Evolutionary conservation across 805 yeast species (phyloP).

Genomic region (Alloascoidea hylecoeti): DNA sequence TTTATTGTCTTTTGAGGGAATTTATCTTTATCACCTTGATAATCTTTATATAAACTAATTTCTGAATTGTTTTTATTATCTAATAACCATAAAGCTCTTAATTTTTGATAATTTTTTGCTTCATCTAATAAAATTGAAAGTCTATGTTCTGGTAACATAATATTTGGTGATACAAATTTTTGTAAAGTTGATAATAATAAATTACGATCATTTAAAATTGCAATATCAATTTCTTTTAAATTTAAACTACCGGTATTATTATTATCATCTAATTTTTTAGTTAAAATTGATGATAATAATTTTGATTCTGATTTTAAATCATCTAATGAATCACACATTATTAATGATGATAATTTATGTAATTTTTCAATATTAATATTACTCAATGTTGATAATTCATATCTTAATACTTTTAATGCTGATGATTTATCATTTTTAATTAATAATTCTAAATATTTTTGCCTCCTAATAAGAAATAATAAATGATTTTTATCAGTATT

Average conservation of each 20-base stretch:
- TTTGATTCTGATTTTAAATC: constrained; percentile 15
- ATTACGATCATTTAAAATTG: too few species aligned
- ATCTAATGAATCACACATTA: constrained; percentile 15
- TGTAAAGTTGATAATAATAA: constrained; percentile 27
- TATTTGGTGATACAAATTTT: constrained; percentile 32
- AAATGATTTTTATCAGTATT: constrained; percentile 12
- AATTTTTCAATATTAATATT: constrained; percentile 12
- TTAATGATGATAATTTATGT: constrained; percentile 13
- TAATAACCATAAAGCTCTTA: constrained; percentile 19
- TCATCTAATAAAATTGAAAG: constrained; percentile 35
- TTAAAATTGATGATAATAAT: constrained; percentile 14
- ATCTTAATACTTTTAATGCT: constrained; percentile 24
- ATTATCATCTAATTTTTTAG: constrained; percentile 16
- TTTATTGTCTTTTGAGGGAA: constrained; percentile 36
- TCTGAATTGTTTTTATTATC: constrained; percentile 13
- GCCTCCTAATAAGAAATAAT: constrained; percentile 22
- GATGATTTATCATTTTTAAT: constrained; percentile 15
- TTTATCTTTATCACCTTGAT: constrained; percentile 15
- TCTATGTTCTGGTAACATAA: constrained; percentile 37
- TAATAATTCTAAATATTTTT: constrained; percentile 27
- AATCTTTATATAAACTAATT: constrained; percentile 22
- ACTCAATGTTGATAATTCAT: constrained; percentile 18
- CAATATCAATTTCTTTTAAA: too few species aligned
- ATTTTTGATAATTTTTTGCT: constrained; percentile 31
- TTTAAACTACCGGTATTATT: constrained; percentile 15